Evolutionary conservation across 2,329 filamentous ascomycete genomes (phyloP), one percentile per base, ranked within the genome.

Genomic region (Helminthosporium solani): DNA sequence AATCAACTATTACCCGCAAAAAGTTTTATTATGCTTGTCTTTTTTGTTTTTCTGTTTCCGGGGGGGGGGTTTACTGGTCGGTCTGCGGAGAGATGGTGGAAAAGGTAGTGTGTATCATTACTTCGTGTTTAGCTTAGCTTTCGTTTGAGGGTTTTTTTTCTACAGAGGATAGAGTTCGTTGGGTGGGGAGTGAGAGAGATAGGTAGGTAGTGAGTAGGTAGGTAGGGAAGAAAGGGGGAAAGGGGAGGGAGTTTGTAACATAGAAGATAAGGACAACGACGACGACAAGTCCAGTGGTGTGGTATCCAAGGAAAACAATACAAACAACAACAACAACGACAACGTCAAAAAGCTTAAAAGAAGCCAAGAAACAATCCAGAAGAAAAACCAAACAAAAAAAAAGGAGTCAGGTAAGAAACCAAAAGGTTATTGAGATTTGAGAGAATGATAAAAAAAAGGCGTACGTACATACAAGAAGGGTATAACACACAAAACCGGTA

Each of bases 401-500:
- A 34, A 30, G n/a, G 43, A 25, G 23, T 14, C 5, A 33, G 31
- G 31, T n/a, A n/a, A 49, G 15, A 25, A 41, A 47, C 33, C 34
- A 37, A 48, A 45, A 41, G 44, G 35, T 41, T 18, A 46, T 40
- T 16, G 45, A 37, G 28, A 31, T 27, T 20, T 28, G 20, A 36
- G 40, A 38, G 3, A 14, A n/a, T 31, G 28, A 14, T 14, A 33
- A 7, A 15, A 12, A 30, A 20, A 23, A 36, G 49, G 47, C 42
- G 54, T 56, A 60, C 38, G 58, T 65, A 65, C 42, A 53, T 68
- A 66, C 64, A 68, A 54, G 65, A 68, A 67, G 54, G 63, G 62
- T 67, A 67, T 64, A 60, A 31, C 28, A 54, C 52, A 55, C 50
- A 55, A 53, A 54, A 57, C 28, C 28, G 14, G 5, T 12, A 12